These are phyloP conservation scores for Periconia sp. DNA, from an alignment of 2,329 filamentous ascomycete genomes.

Conservation along the genomic window DNA sequence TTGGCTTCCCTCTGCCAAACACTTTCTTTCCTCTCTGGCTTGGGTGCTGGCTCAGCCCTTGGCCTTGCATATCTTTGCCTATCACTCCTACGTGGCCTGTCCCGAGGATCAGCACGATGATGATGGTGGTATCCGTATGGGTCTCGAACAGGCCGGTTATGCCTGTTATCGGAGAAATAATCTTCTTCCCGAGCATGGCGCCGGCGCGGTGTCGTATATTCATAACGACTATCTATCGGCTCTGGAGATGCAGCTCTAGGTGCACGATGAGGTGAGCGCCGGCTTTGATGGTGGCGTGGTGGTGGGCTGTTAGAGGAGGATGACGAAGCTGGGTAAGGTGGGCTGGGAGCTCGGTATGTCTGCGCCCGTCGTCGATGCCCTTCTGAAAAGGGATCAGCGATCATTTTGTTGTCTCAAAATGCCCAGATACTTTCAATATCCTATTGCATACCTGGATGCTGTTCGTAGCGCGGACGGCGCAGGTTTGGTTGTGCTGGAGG, in stretches of 20 bases:
- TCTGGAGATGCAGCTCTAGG: neutral
- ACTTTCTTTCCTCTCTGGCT: conserved; percentile 7
- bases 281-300: conserved; percentile 3
- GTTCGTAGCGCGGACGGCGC: conserved; percentile 4
- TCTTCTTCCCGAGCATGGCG: conserved; percentile 11
- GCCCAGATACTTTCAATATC: neutral
- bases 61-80: neutral
- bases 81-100: neutral
- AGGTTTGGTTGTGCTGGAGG: conserved; percentile 3
- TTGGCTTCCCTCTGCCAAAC: conserved; percentile 22
- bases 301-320: conserved; percentile 8
- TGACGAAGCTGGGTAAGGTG: neutral
- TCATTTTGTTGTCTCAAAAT: neutral
- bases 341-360: conserved; percentile 3
- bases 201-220: conserved; percentile 9
- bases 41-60: neutral
- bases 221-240: conserved; percentile 3
- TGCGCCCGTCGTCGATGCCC: conserved; percentile 5
- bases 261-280: conserved; percentile 2
- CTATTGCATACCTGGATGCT: neutral
- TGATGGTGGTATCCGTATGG: conserved; percentile 8
- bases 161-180: conserved; percentile 16
- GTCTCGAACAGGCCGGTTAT: conserved; percentile 13
- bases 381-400: neutral
- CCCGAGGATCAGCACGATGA: neutral